A percentile compares a stretch with the other conserved stretches of the same genome.
phyloP scores from a whole-genome alignment of 2,329 filamentous ascomycete species.

The Teratosphaeria epicoccoides region DNA sequence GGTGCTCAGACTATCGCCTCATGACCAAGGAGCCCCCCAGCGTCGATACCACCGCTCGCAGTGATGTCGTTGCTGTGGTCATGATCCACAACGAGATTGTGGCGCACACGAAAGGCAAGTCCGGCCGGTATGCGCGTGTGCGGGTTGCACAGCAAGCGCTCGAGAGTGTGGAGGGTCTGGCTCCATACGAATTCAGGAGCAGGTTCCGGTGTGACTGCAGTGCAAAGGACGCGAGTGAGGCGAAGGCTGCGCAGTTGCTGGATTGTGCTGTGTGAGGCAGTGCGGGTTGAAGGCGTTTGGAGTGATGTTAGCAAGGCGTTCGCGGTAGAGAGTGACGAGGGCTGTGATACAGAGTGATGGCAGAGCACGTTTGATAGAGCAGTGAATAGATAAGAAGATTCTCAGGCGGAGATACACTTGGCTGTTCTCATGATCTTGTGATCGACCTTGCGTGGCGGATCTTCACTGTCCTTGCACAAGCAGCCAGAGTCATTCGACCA shows the following conservation, averaged over 20 bases:
- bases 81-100: constrained; percentile 63
- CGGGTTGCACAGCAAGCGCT: constrained; percentile 52
- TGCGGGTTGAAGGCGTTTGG: neutral
- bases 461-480: too few relatives aligned
- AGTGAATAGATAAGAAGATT: too few relatives aligned
- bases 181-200: constrained; percentile 47
- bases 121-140: constrained; percentile 60
- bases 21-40: constrained; percentile 42
- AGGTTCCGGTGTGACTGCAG: constrained; percentile 55
- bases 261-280: neutral
- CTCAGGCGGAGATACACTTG: too few relatives aligned
- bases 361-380: too few relatives aligned
- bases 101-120: constrained; percentile 52
- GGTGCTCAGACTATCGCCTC: constrained; percentile 52
- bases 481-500: too few relatives aligned
- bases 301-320: neutral
- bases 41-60: constrained; percentile 35
- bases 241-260: neutral
- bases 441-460: too few relatives aligned
- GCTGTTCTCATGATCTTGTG: too few relatives aligned
- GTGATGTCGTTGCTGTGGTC: constrained; percentile 55
- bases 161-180: constrained; percentile 38
- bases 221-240: neutral
- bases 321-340: neutral
- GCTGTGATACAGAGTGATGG: neutral